Percentiles rank a stretch among this genome's conserved stretches.
phyloP scores from a whole-genome alignment of 2,329 filamentous ascomycete species.

The Cercospora citrullina region DNA sequence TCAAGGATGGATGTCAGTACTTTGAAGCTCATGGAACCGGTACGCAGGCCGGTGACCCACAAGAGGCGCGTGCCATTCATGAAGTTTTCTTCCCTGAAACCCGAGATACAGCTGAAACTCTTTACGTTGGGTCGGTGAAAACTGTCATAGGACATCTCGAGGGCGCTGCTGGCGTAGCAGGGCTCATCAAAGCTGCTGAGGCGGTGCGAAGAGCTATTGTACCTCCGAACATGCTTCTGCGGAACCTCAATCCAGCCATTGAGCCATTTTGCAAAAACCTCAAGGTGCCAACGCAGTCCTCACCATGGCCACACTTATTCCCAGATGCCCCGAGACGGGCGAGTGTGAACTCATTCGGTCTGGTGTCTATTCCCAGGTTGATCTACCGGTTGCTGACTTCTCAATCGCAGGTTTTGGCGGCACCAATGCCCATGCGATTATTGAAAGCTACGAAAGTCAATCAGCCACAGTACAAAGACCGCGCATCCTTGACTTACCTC shows the following conservation, averaged over 20 bases:
- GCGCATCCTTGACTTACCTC: not conserved
- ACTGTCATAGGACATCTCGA: slow-evolving; percentile 51
- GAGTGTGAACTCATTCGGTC: slow-evolving; percentile 30
- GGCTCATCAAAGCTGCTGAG: slow-evolving; percentile 43
- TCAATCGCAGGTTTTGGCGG: slow-evolving; percentile 14
- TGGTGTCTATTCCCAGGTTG: not conserved
- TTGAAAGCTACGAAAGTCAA: slow-evolving; percentile 5
- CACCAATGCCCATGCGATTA: slow-evolving; percentile 18
- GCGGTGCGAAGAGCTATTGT: slow-evolving; percentile 9
- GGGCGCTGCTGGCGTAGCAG: slow-evolving; percentile 53
- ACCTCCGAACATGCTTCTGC: slow-evolving; percentile 28
- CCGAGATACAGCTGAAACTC: no score
- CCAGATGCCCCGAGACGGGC: slow-evolving; percentile 11
- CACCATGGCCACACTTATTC: slow-evolving; percentile 9
- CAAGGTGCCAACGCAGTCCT: slow-evolving; percentile 16
- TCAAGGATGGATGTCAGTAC: no score
- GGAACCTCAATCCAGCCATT: slow-evolving; percentile 33
- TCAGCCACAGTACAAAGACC: not conserved
- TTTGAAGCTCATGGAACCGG: no score
- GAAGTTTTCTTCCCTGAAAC: no score
- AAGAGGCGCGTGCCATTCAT: no score
- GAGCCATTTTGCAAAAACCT: slow-evolving; percentile 22
- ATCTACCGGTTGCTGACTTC: not conserved
- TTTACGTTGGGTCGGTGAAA: slow-evolving; percentile 26
- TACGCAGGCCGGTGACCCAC: no score